A percentile compares a stretch with the other conserved stretches of the same genome.
Conservation (phyloP, 139 green algal species). For the Ettlia oleoabundans region DNA sequence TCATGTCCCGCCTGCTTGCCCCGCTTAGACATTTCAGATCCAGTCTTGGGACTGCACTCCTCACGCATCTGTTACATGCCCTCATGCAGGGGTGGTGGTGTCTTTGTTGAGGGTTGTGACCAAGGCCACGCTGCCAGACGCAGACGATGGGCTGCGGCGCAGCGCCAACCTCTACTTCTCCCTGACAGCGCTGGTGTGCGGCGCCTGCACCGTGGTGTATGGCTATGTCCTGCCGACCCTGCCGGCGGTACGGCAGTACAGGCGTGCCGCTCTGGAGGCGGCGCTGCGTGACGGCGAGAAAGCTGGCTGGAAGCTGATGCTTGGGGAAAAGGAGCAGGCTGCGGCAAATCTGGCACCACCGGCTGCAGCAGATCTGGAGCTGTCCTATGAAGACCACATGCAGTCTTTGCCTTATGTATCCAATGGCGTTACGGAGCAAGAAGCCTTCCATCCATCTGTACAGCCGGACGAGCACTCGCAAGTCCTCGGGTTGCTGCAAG, state of each 20-base stretch:
- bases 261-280: neutral
- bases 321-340: neutral
- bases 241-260: neutral
- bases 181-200: slow-evolving; percentile 45
- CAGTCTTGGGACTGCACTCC: too few species aligned
- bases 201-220: slow-evolving; percentile 58
- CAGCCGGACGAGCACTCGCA: too few species aligned
- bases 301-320: neutral
- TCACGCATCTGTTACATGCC: slow-evolving; percentile 15
- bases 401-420: too few species aligned
- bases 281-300: neutral
- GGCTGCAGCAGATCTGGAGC: slow-evolving; percentile 30
- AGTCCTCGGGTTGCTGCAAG: too few species aligned
- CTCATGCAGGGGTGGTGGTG: slow-evolving; percentile 66
- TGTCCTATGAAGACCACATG: slow-evolving; percentile 21
- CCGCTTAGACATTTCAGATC: too few species aligned
- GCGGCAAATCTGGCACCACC: neutral
- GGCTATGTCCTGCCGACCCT: slow-evolving; percentile 3
- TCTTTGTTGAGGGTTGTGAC: slow-evolving; percentile 72
- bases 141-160: slow-evolving; percentile 46
- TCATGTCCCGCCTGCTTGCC: too few species aligned
- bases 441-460: too few species aligned
- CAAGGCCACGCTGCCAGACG: slow-evolving; percentile 68
- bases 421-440: too few species aligned
- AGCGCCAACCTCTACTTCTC: slow-evolving; percentile 71